These are phyloP conservation scores for Xylaria sp. DNA, from an alignment of 2,329 filamentous ascomycete genomes.

Conservation along the genomic window DNA sequence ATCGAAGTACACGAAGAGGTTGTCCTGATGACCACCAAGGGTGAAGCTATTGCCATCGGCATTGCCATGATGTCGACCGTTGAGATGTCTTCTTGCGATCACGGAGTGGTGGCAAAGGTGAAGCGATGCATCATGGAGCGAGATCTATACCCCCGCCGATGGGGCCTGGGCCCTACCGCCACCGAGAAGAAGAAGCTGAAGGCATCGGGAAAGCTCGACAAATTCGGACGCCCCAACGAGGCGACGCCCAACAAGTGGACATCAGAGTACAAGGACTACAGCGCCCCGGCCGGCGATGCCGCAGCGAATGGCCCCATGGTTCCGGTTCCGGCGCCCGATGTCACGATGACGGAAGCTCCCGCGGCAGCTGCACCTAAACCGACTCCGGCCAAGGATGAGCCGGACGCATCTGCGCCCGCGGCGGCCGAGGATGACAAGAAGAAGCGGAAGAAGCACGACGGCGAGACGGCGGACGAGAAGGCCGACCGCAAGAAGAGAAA, in stretches of 20 bases:
- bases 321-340: slow-evolving; percentile 48
- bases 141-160: slow-evolving; percentile 93
- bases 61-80: slow-evolving; percentile 98
- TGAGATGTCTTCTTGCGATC: slow-evolving; percentile 94
- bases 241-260: slow-evolving; percentile 94
- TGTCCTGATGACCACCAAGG: slow-evolving; percentile 98
- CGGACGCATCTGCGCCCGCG: slow-evolving; percentile 46
- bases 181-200: slow-evolving; percentile 99
- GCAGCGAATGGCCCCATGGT: slow-evolving; percentile 48
- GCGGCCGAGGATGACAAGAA: slow-evolving; percentile 66
- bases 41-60: slow-evolving; percentile 94
- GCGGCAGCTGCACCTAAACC: slow-evolving; percentile 39
- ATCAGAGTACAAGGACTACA: slow-evolving; percentile 88
- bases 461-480: slow-evolving; percentile 72
- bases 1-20: slow-evolving; percentile 97
- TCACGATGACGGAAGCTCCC: slow-evolving; percentile 48
- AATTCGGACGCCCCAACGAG: slow-evolving; percentile 92
- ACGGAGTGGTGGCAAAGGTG: slow-evolving; percentile 97
- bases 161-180: slow-evolving; percentile 92
- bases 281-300: slow-evolving; percentile 57
- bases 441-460: slow-evolving; percentile 81
- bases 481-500: slow-evolving; percentile 62
- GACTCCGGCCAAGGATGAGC: no score
- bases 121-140: slow-evolving; percentile 99
- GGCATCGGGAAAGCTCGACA: slow-evolving; percentile 96